Base-by-base conservation (phyloP, 768 basidiomycete genomes). In the Coprinellus aureogranulatus region DNA sequence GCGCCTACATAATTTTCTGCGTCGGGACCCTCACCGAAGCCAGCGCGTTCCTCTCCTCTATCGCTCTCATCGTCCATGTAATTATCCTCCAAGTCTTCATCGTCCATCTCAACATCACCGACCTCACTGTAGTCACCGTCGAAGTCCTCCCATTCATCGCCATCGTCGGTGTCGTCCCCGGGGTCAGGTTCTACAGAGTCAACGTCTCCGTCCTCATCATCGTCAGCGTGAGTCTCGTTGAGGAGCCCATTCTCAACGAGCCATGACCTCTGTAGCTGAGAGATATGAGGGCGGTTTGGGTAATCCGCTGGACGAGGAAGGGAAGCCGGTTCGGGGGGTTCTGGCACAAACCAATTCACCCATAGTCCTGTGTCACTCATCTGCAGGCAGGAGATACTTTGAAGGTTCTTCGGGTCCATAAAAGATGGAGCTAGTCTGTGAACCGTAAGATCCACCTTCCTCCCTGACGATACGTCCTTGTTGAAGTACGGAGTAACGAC, bases 341-440 rank as follows among this genome's bases (percentile, higher is more conserved):
- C 50, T 2, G 50, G 50, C 14, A 30, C 34, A 14, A n/a, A 27
- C 72, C 78, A 82, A 54, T 79, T 83, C 34, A 84, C 61, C 58
- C 75, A 86, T 12, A 85, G 58, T 0, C 78, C 79, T 0, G 81
- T 80, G 26, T 81, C 77, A 0, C 81, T 80, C 70, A 84, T 75
- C 64, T 85, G 83, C 22, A 85, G 72, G 61, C 83, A 86, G 23
- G 75, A 75, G 20, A 84, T 64, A 54, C 57, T 59, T 18, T 37
- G 55, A 26, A 80, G 64, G 48, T 61, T 63, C 1, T 61, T 51
- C 0, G 66, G 64, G 42, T 75, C 64, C 16, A 65, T 67, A 48
- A 78, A 71, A 45, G 61, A 67, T 4, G 68, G 70, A 20, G 58
- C 30, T 1, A 62, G 57, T 14, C 62, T 50, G n/a, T 59, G 59